Percentiles rank a stretch among this genome's conserved stretches.
Evolutionary conservation across 257 asterid genomes (phyloP).

Genomic region (Craterostigma plantagineum): DNA sequence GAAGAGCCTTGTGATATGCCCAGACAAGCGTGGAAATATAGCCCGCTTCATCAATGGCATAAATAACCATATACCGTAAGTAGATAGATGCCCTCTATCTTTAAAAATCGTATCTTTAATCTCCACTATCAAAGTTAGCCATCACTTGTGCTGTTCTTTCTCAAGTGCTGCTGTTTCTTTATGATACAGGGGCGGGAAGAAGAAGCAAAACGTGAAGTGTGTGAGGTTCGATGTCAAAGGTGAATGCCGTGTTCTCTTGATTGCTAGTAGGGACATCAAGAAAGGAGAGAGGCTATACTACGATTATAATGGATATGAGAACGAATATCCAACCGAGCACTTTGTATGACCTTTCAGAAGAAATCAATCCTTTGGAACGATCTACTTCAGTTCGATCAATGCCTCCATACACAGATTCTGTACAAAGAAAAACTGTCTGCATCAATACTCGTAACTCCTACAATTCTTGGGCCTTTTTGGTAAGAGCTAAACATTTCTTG

Average conservation of each 20-base stretch:
- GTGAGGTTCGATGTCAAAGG: slow-evolving; percentile 63
- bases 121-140: no score
- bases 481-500: no score
- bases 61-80: slow-evolving; percentile 77
- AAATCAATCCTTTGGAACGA: no score
- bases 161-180: not conserved
- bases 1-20: slow-evolving; percentile 67
- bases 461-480: no score
- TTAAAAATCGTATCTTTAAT: no score
- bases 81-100: slow-evolving; percentile 6
- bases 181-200: slow-evolving; percentile 64
- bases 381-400: no score
- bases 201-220: slow-evolving; percentile 80
- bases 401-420: no score
- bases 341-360: slow-evolving; percentile 29
- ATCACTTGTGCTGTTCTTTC: no score
- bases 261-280: slow-evolving; percentile 63
- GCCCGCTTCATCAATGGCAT: slow-evolving; percentile 91
- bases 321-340: slow-evolving; percentile 84
- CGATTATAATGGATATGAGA: slow-evolving; percentile 76
- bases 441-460: no score
- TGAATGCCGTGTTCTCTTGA: slow-evolving; percentile 52
- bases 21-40: slow-evolving; percentile 70
- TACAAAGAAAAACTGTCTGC: no score
- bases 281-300: slow-evolving; percentile 82